Evolutionary conservation across 352 stramenopile species (phyloP).

Genomic region (Phytophthora citrophthora): DNA sequence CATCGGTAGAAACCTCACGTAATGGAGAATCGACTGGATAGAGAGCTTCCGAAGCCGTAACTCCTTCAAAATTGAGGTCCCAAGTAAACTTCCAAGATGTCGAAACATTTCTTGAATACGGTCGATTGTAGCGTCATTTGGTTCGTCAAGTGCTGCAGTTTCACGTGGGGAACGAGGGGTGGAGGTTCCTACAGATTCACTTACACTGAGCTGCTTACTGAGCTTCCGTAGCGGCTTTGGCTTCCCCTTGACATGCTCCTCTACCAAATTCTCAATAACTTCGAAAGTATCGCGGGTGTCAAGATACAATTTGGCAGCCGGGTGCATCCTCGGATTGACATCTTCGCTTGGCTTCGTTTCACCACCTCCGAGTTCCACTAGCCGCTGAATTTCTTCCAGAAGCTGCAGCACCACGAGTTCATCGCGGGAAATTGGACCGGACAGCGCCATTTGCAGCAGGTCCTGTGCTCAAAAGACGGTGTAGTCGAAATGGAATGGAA

Average conservation of each 20-base stretch:
- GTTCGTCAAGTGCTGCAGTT: slow-evolving; percentile 1
- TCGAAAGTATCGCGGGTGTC: slow-evolving; percentile 81
- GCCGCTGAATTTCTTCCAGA: slow-evolving; percentile 71
- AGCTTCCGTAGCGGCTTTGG: slow-evolving; percentile 64
- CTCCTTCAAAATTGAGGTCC: slow-evolving; percentile 55
- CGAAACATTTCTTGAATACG: slow-evolving; percentile 80
- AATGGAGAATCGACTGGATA: slow-evolving; percentile 61
- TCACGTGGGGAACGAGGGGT: background rate
- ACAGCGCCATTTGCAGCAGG: slow-evolving; percentile 15
- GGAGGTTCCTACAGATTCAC: background rate
- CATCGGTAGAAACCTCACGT: slow-evolving; percentile 69
- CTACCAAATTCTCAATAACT: slow-evolving; percentile 61
- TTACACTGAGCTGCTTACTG: slow-evolving; percentile 26
- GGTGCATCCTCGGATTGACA: slow-evolving; percentile 49
- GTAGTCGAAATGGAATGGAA: slow-evolving; percentile 3
- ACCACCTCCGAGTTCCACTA: slow-evolving; percentile 34
- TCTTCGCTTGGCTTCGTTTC: slow-evolving; percentile 19
- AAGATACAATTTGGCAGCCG: slow-evolving; percentile 75
- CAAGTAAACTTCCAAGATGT: slow-evolving; percentile 56
- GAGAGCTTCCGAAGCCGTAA: slow-evolving; percentile 59
- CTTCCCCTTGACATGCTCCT: slow-evolving; percentile 45
- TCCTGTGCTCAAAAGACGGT: slow-evolving; percentile 10
- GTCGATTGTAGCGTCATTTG: slow-evolving; percentile 56
- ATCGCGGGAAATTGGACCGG: slow-evolving; percentile 29
- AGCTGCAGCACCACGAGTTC: slow-evolving; percentile 73